Evolutionary conservation across 2,329 filamentous ascomycete genomes (phyloP), one percentile per base, ranked within the genome.

Genomic region (Aspergillus sp.): DNA sequence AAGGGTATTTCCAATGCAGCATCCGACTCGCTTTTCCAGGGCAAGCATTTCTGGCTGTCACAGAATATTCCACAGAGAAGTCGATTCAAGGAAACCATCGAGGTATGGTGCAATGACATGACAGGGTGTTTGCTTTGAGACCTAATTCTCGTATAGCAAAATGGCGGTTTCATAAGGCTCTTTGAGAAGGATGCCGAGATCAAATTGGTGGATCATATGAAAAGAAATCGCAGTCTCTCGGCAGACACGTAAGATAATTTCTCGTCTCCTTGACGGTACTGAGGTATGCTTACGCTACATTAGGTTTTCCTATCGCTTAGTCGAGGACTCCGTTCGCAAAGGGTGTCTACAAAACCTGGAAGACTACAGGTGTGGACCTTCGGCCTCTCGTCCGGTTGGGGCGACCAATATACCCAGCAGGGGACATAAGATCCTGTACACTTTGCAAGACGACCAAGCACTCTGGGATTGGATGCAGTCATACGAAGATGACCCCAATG

Each of bases 21-120:
- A 14, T n/a, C 39, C 18, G 4, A 31, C 7, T 31, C 47, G 36
- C 69, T 89, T 10, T 88, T 89, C 63, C 67, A 76, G 14, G 81
- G 81, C 49, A 77, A 78, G 58, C 82, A 77, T 50, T 87, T 89
- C 73, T 88, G 84, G 81, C 69, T 89, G 45, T 79, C 83, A 22
- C 79, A 80, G 58, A 80, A 80, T 56, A 74, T 85, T 24, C 85
- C 85, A 10, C 70, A 75, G 46, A 82, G 85, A 56, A 69, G 64
- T 24, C 73, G 73, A 54, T 80, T 83, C 64, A 73, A 82, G 49
- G 72, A 81, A n/a, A 70, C 78, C 52, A 82, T 87, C 59, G 71
- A 71, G 67, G 78, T 80, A 53, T 58, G n/a, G 6, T 18, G 45
- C 9, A n/a, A 32, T 10, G 39, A 36, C 2, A 42, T 14, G 36